These are phyloP conservation scores for Exophiala lecanii-corni DNA, from an alignment of 2,329 filamentous ascomycete species.

Conservation along the genomic window DNA sequence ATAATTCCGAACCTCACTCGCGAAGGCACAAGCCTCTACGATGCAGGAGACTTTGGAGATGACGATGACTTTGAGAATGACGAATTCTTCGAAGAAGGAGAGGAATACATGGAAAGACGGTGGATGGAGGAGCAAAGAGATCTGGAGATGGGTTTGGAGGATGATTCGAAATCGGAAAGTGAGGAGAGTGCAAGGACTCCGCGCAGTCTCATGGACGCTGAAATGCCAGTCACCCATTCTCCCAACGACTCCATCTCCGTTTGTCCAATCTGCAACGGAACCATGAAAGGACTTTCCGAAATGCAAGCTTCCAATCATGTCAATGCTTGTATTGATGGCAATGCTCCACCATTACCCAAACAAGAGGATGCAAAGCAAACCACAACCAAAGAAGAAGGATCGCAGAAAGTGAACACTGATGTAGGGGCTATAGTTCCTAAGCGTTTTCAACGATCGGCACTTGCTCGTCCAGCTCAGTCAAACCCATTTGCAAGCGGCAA, in stretches of 20 bases:
- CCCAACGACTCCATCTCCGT: slow-evolving; percentile 30
- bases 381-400: slow-evolving; percentile 11
- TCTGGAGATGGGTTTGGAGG: slow-evolving; percentile 41
- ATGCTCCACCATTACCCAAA: slow-evolving; percentile 58
- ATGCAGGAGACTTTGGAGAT: slow-evolving; percentile 46
- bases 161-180: slow-evolving; percentile 53
- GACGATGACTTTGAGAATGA: slow-evolving; percentile 60
- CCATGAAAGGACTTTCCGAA: slow-evolving; percentile 54
- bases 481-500: slow-evolving; percentile 65
- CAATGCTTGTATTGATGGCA: slow-evolving; percentile 86
- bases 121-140: slow-evolving; percentile 69
- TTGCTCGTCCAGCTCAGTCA: slow-evolving; percentile 72
- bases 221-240: slow-evolving; percentile 7
- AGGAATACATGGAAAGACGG: slow-evolving; percentile 61
- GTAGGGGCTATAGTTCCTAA: slow-evolving; percentile 40
- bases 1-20: slow-evolving; percentile 43
- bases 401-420: slow-evolving; percentile 30
- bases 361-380: no score
- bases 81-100: slow-evolving; percentile 56
- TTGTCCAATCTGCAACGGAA: slow-evolving; percentile 75
- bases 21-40: slow-evolving; percentile 45
- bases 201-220: slow-evolving; percentile 21
- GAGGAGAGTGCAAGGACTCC: slow-evolving; percentile 23
- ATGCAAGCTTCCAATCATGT: slow-evolving; percentile 73
- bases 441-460: slow-evolving; percentile 62